Evolutionary conservation across 2,329 filamentous ascomycete species (phyloP).

Genomic region (Rachicladosporium sp.): DNA sequence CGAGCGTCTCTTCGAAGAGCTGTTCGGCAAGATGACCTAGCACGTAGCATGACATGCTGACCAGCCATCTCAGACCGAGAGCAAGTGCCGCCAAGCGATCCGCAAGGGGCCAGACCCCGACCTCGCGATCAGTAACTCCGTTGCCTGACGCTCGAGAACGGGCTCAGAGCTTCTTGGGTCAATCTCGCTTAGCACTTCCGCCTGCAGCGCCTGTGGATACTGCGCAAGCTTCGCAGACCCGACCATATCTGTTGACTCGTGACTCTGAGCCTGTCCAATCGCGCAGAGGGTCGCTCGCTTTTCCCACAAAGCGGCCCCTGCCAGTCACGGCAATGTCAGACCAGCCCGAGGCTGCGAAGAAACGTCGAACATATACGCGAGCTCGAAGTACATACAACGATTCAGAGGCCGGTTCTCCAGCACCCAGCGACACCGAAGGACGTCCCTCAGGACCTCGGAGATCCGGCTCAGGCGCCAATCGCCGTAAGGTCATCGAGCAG

Average conservation of each 20-base stretch:
- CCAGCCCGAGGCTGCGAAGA: conserved; percentile 4
- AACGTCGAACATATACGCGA: conserved; percentile 4
- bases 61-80: conserved; percentile 6
- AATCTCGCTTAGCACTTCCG: too few relatives aligned
- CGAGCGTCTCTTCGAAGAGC: conserved; percentile 8
- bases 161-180: too few relatives aligned
- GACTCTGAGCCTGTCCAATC: conserved; percentile 5
- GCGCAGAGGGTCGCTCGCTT: conserved; percentile 23
- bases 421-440: conserved; percentile 22
- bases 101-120: conserved; percentile 1
- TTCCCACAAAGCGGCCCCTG: conserved; percentile 17
- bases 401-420: conserved; percentile 25
- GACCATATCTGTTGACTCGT: too few relatives aligned
- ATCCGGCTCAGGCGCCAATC: conserved; percentile 45
- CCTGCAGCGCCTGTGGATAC: too few relatives aligned
- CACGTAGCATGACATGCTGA: conserved; percentile 3
- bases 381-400: conserved; percentile 9
- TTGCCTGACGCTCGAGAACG: too few relatives aligned
- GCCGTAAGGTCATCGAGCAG: conserved; percentile 50
- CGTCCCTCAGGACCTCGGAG: conserved; percentile 14
- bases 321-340: conserved; percentile 7
- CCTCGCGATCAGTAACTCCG: too few relatives aligned
- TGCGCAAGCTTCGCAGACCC: too few relatives aligned
- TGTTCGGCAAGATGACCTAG: conserved; percentile 2
- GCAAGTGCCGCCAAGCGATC: conserved; percentile 3